Base-by-base conservation (phyloP, 1,284 basidiomycete species). In the Athelia sp. region DNA sequence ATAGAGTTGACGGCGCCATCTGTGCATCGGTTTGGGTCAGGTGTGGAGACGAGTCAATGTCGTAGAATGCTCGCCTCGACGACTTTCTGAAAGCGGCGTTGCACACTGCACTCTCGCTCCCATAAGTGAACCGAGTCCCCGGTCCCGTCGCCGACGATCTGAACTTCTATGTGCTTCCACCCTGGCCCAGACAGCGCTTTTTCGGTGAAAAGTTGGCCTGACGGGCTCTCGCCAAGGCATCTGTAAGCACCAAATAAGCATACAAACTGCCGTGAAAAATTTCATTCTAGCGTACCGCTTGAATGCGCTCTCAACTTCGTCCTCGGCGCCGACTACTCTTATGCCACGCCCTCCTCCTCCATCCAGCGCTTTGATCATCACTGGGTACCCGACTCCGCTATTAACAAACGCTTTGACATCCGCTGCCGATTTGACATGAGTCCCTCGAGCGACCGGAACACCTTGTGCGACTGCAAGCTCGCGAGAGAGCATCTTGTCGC, bases 291-390 rank as follows among this genome's bases (percentile, higher is more conserved):
- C 47, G 55, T 79, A 77, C 23, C 26, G 26, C 13, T 29, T 29
- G 26, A 29, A 29, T 29, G 21, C 59, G 69, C 2, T 59, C 58
- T 3, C 50, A 53, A 83, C 61, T 42, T 76, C 75, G 1, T 58
- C 54, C n/a, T 70, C 69, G 38, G 66, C 58, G 15, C 66, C 59
- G 59, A 82, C 86, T 18, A 87, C 71, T 8, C 76, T 72, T 55
- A 88, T 73, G 8, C 85, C 85, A 75, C 85, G 82, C 0, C 87
- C 87, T 2, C 87, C 86, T 1, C 86, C 87, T 6, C 86, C 87
- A 0, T 78, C 81, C 0, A 81, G 82, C 4, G 83, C 78, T 62
- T 89, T 89, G 56, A 90, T 67, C 57, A 89, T 79, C 11, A 85
- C 69, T 0, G 82, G 87, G 58, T 72, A 87, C 15, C 79, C 82